These are phyloP conservation scores for Acanthochlamys bracteata DNA, from an alignment of 106 monocot genomes.

Conservation along the genomic window DNA sequence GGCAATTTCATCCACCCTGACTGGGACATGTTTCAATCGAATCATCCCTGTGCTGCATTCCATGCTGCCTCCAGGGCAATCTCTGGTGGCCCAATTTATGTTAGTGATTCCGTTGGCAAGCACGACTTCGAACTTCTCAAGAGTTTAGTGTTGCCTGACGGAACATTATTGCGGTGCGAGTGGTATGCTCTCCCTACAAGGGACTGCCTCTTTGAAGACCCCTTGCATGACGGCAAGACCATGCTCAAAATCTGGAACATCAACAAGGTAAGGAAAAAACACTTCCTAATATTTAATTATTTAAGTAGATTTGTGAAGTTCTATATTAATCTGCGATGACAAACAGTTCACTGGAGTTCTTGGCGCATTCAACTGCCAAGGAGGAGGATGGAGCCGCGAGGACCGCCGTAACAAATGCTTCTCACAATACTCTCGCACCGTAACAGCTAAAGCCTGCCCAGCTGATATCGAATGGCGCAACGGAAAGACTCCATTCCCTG, in stretches of 20 bases:
- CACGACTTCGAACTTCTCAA: constrained; percentile 64
- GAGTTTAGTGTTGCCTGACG: constrained; percentile 51
- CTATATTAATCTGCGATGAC: background rate
- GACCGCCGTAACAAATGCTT: constrained; percentile 40
- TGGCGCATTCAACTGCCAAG: constrained; percentile 91
- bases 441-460: constrained; percentile 26
- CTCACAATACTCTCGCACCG: constrained; percentile 33
- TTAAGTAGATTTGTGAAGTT: background rate
- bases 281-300: background rate
- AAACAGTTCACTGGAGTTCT: constrained; percentile 53
- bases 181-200: constrained; percentile 65
- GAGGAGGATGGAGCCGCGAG: constrained; percentile 70
- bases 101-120: constrained; percentile 66
- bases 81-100: constrained; percentile 86
- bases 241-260: constrained; percentile 92
- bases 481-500: constrained; percentile 12
- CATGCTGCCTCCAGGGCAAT: constrained; percentile 85
- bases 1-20: constrained; percentile 87
- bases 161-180: constrained; percentile 62
- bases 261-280: constrained; percentile 34
- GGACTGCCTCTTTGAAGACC: constrained; percentile 70
- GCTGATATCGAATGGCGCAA: constrained; percentile 68
- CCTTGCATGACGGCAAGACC: constrained; percentile 70
- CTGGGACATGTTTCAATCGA: constrained; percentile 99
- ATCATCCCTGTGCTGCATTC: constrained; percentile 76